Conservation (phyloP, 139 green algal species). For the Dunaliella sp. region DNA sequence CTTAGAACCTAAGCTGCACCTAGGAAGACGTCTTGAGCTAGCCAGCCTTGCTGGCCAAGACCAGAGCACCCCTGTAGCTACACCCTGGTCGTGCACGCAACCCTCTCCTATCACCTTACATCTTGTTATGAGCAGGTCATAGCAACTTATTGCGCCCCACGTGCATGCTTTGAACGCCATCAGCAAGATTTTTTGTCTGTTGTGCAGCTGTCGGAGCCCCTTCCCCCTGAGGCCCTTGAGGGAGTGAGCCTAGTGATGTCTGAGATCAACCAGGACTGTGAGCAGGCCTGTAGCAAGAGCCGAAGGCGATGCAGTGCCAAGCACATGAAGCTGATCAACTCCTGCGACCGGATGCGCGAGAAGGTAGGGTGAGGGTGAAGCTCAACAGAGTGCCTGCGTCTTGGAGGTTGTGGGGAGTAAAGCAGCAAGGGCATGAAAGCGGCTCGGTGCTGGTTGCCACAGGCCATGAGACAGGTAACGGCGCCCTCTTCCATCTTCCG, state of each 20-base stretch:
- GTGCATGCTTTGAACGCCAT: too few species aligned
- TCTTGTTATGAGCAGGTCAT: too few species aligned
- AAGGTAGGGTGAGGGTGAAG: constrained; percentile 56
- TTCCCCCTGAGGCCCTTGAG: constrained; percentile 37
- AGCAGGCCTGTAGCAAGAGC: constrained; percentile 37
- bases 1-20: too few species aligned
- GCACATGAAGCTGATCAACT: constrained; percentile 57
- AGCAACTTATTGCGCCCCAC: too few species aligned
- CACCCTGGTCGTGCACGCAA: too few species aligned
- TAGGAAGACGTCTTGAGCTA: too few species aligned
- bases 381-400: too few species aligned
- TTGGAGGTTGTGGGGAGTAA: constrained; percentile 5
- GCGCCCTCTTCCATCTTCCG: neutral
- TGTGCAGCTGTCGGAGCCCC: constrained; percentile 50
- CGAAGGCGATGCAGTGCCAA: constrained; percentile 35
- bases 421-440: neutral
- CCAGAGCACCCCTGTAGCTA: too few species aligned
- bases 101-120: too few species aligned
- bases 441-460: neutral
- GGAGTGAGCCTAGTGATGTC: constrained; percentile 36
- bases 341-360: constrained; percentile 66
- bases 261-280: constrained; percentile 41
- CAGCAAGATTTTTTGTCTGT: too few species aligned
- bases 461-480: neutral
- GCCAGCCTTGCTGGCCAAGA: too few species aligned